Conservation (phyloP, 305 asterid species). For the Fraxinus platypoda region DNA sequence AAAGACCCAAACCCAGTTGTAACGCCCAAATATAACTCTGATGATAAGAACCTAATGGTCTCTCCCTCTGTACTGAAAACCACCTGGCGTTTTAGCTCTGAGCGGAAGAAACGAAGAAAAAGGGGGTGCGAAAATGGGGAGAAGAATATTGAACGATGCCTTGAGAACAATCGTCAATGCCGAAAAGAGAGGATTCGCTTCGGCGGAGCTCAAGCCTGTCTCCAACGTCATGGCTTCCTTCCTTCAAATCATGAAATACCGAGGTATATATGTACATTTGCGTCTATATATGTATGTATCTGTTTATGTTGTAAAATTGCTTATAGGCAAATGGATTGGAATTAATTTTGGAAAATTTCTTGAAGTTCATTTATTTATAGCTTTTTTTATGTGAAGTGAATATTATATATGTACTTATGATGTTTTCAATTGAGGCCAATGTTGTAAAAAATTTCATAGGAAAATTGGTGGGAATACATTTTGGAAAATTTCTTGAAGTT, state of each 20-base stretch:
- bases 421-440: neutral
- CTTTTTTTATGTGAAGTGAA: neutral
- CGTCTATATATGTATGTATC: conserved; percentile 1
- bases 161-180: conserved; percentile 88
- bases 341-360: neutral
- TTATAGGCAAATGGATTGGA: neutral
- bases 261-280: conserved; percentile 45
- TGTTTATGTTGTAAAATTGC: neutral
- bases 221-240: conserved; percentile 76
- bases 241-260: conserved; percentile 87
- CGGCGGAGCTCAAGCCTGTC: conserved; percentile 77
- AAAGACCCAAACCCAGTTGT: neutral
- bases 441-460: neutral
- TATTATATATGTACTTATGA: conserved; percentile 6
- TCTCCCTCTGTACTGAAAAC: neutral
- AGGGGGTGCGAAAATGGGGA: conserved; percentile 51
- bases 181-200: conserved; percentile 83
- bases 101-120: conserved; percentile 8
- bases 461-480: neutral
- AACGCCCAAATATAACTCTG: conserved; percentile 20
- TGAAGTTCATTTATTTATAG: neutral
- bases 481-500: neutral
- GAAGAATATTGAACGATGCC: conserved; percentile 85
- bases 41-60: neutral
- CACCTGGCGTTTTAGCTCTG: conserved; percentile 30